phyloP scores from a whole-genome alignment of 495 filamentous ascomycete genomes.

The Aspergillus bridgeri region DNA sequence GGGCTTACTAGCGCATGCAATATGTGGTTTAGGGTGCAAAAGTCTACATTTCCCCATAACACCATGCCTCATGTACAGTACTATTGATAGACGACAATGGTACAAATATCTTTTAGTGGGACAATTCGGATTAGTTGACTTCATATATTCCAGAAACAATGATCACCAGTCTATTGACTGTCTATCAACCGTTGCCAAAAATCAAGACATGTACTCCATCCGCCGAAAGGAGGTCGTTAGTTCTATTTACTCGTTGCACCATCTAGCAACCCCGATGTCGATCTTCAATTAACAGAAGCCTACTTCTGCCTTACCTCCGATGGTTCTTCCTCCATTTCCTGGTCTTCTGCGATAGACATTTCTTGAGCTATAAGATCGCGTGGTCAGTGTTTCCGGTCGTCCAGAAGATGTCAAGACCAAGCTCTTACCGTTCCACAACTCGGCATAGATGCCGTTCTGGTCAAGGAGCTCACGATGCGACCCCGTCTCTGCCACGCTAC shows the following conservation, averaged over 20 bases:
- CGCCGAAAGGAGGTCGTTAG: neutral
- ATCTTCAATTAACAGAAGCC: neutral
- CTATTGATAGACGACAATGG: too few species aligned
- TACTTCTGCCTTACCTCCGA: conserved; percentile 12
- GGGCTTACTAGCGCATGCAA: too few species aligned
- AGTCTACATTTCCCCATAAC: too few species aligned
- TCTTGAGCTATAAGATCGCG: conserved; percentile 40
- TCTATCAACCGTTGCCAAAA: neutral
- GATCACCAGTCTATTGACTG: neutral
- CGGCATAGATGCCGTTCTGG: conserved; percentile 74
- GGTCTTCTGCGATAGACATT: conserved; percentile 36
- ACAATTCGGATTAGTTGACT: too few species aligned
- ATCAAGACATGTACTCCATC: neutral
- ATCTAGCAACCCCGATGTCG: neutral
- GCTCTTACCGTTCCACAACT: conserved; percentile 81
- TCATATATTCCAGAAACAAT: neutral
- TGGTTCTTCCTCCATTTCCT: conserved; percentile 20
- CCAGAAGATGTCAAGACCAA: neutral
- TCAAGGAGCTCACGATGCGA: conserved; percentile 84
- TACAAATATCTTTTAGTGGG: too few species aligned
- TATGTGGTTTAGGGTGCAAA: too few species aligned
- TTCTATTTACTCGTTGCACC: neutral
- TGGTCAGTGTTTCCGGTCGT: neutral
- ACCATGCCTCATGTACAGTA: too few species aligned
- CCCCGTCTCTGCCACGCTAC: conserved; percentile 77